A percentile compares a stretch with the other conserved stretches of the same genome.
These are phyloP conservation scores for Glomus cerebriforme DNA, from an alignment of 192 early-diverging fungal species.

Conservation along the genomic window DNA sequence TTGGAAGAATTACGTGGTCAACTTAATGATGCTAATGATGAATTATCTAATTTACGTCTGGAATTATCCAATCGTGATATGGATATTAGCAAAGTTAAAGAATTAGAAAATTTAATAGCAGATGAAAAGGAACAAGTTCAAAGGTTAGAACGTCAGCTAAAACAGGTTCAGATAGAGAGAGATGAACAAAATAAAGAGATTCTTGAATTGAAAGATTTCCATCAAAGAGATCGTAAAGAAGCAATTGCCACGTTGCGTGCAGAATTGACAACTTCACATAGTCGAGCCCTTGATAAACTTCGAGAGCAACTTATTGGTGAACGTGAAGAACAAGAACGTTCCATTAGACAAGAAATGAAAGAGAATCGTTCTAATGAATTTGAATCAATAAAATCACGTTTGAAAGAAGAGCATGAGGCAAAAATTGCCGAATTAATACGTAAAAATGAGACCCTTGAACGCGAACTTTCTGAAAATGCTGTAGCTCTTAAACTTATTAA, in stretches of 20 bases:
- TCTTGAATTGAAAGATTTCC: not conserved
- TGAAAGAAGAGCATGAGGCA: not conserved
- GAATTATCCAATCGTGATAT: not conserved
- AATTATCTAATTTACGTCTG: conserved; percentile 1
- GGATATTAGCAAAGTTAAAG: not conserved
- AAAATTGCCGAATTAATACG: not conserved
- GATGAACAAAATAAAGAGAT: not conserved
- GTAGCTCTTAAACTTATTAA: conserved; percentile 1
- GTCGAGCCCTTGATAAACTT: not conserved
- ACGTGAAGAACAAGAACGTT: not conserved
- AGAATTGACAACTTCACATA: not conserved
- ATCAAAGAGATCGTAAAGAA: not conserved
- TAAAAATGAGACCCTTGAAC: not conserved
- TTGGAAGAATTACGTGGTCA: not conserved
- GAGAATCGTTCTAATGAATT: not conserved
- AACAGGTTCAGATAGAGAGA: not conserved
- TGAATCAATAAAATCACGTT: not conserved
- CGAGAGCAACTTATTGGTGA: not conserved
- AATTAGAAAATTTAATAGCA: not conserved
- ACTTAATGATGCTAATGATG: conserved; percentile 12
- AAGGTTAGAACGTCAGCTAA: not conserved
- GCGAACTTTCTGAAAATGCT: not conserved
- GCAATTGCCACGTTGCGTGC: not conserved
- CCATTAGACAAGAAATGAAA: not conserved
- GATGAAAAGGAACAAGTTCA: not conserved